A percentile compares a stretch with the other conserved stretches of the same genome.
Evolutionary conservation across 2,329 filamentous ascomycete genomes (phyloP).

Genomic region (Nakataea oryzae): DNA sequence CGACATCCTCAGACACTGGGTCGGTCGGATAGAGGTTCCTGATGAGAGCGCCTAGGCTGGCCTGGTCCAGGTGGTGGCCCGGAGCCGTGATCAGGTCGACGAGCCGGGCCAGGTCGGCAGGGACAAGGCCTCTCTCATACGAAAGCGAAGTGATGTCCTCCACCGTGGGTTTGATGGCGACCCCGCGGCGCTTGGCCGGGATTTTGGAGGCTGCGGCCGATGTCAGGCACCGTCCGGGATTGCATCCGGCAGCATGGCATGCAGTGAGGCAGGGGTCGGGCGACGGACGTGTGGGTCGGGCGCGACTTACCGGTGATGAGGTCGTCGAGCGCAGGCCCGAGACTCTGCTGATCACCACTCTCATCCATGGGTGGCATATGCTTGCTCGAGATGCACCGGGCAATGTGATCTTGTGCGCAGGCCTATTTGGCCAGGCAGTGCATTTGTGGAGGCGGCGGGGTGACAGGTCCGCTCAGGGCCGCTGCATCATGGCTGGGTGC

Average conservation of each 20-base stretch:
- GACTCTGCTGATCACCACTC: not conserved
- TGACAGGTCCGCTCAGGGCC: not conserved
- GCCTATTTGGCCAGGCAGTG: too few relatives aligned
- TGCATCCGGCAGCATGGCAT: not conserved
- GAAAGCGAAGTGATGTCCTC: slow-evolving; percentile 52
- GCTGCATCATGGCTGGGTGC: not conserved
- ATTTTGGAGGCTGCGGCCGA: slow-evolving; percentile 38
- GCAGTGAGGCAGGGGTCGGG: not conserved
- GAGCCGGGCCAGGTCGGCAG: slow-evolving; percentile 48
- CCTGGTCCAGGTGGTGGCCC: slow-evolving; percentile 60
- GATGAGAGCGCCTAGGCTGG: slow-evolving; percentile 56
- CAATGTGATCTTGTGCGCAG: not conserved
- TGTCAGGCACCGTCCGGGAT: not conserved
- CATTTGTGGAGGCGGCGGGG: not conserved
- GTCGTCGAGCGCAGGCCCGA: not conserved
- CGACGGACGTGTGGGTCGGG: not conserved
- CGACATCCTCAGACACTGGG: slow-evolving; percentile 46
- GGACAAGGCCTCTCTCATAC: slow-evolving; percentile 58
- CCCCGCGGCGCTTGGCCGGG: slow-evolving; percentile 55
- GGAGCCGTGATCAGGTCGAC: slow-evolving; percentile 57
- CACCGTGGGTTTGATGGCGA: slow-evolving; percentile 52
- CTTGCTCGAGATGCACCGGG: too few relatives aligned
- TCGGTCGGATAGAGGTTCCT: slow-evolving; percentile 68
- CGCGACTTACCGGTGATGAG: not conserved
- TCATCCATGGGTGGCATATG: not conserved